phyloP scores from a whole-genome alignment of 768 basidiomycete genomes.

The Lyophyllum shimeji region DNA sequence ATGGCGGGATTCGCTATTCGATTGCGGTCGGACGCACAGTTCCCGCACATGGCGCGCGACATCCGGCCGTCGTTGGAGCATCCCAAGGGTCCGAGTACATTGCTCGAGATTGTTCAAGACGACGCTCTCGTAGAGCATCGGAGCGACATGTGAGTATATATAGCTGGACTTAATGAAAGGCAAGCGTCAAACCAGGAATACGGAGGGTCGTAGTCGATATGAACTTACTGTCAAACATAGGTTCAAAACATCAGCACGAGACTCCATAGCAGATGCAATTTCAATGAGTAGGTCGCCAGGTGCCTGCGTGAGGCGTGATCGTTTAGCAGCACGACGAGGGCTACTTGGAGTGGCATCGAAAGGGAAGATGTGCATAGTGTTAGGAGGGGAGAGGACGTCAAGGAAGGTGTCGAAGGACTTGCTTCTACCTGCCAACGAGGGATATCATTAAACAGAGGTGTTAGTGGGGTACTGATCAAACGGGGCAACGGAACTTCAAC shows the following conservation, averaged over 20 bases:
- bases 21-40: constrained; percentile 48
- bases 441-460: constrained; percentile 7
- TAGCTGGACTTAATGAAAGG: constrained; percentile 44
- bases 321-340: neutral
- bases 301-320: constrained; percentile 9
- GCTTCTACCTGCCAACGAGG: neutral
- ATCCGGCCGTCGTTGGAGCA: constrained; percentile 54
- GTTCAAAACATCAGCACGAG: constrained; percentile 53
- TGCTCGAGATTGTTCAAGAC: constrained; percentile 54
- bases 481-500: neutral
- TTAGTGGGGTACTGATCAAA: neutral
- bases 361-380: constrained; percentile 15
- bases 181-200: neutral
- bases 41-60: constrained; percentile 69
- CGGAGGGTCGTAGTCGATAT: neutral
- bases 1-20: constrained; percentile 21
- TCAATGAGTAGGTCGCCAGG: constrained; percentile 71
- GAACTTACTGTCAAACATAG: constrained; percentile 59
- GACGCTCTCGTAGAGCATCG: constrained; percentile 61
- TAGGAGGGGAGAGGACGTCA: neutral
- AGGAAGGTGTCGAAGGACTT: neutral
- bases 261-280: constrained; percentile 54
- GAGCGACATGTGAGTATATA: constrained; percentile 50
- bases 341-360: neutral
- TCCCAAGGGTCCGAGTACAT: constrained; percentile 60